A percentile compares a stretch with the other conserved stretches of the same genome.
phyloP scores from a whole-genome alignment of 2,329 filamentous ascomycete species.

The Fusarium caatingaense region DNA sequence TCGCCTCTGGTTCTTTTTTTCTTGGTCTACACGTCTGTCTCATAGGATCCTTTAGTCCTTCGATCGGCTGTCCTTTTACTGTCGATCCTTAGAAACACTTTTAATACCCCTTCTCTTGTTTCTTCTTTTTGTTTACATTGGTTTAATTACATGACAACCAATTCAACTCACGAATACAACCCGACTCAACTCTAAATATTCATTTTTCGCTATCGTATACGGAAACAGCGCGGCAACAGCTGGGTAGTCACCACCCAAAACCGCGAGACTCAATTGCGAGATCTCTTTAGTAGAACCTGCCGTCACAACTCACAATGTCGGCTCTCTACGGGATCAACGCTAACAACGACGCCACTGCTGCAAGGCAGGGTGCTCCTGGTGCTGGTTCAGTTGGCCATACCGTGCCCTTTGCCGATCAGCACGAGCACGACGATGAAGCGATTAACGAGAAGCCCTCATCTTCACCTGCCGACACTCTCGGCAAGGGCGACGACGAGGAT shows the following conservation, averaged over 20 bases:
- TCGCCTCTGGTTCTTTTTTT: not conserved
- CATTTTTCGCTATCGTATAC: conserved; percentile 5
- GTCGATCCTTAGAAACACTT: conserved; percentile 42
- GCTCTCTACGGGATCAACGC: conserved; percentile 47
- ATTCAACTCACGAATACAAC: conserved; percentile 10
- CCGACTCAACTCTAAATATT: not conserved
- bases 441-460: conserved; percentile 44
- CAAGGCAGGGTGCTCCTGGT: conserved; percentile 55
- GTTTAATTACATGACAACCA: conserved; percentile 4
- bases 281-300: conserved; percentile 21
- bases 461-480: conserved; percentile 46
- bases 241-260: conserved; percentile 13
- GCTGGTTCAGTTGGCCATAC: conserved; percentile 41
- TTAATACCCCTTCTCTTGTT: conserved; percentile 27
- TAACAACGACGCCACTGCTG: conserved; percentile 63
- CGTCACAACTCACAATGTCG: conserved; percentile 39
- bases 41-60: conserved; percentile 4
- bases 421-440: conserved; percentile 48
- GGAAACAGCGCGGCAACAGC: not conserved
- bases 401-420: conserved; percentile 39
- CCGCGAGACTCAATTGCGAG: conserved; percentile 34
- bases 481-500: conserved; percentile 48
- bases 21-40: conserved; percentile 17
- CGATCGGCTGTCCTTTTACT: conserved; percentile 21
- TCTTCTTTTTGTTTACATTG: conserved; percentile 4